Base-by-base conservation (phyloP, 108 stramenopile genomes). In the Fragilaria crotonensis region DNA sequence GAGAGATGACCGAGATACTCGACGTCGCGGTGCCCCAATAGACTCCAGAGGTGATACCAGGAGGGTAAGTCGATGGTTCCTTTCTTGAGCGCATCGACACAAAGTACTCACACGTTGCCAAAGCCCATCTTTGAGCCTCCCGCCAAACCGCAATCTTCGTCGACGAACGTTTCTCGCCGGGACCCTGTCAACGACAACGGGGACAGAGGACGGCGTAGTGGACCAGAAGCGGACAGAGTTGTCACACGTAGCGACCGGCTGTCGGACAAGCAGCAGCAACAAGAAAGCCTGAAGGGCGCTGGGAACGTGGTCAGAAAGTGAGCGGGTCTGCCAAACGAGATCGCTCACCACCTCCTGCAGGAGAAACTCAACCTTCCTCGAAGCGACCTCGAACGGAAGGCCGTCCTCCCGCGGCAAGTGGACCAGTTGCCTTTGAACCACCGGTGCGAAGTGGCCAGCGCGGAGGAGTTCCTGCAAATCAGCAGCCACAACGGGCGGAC, bases 401-500 rank as follows among this genome's bases (percentile, higher is more conserved):
- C 14, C 36, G 14, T 11, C 36, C 7, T 14, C n/a, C n/a, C n/a
- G 36, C 11, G 36, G 14, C 36, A 11, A 11, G 11, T 41, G 36
- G 36, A 11, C 11, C 14, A 14, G 7, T 41, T 7, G 14, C 7
- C 36, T 41, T 41, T 41, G 36, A 41, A 41, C 36, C 36, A 7
- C 36, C 36, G 14, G 11, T 14, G 14, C 36, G 36, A 11, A 7
- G 11, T 11, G 14, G 14, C 14, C 36, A 7, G 14, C 36, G 36
- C 7, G 36, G 25, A 18, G 58, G 14, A 5, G 5, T 52, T 31
- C n/a, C n/a, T n/a, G 19, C 30, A 4, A 2, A 59, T 14, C 46
- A 48, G 23, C 36, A 28, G 26, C 3, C 27, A 59, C 23, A 59
- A 59, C 54, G 53, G 64, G 47, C 62, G 69, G 25, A 55, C 67